Base-by-base conservation (phyloP, 805 yeast genomes). In the Starmera dryadoides region DNA sequence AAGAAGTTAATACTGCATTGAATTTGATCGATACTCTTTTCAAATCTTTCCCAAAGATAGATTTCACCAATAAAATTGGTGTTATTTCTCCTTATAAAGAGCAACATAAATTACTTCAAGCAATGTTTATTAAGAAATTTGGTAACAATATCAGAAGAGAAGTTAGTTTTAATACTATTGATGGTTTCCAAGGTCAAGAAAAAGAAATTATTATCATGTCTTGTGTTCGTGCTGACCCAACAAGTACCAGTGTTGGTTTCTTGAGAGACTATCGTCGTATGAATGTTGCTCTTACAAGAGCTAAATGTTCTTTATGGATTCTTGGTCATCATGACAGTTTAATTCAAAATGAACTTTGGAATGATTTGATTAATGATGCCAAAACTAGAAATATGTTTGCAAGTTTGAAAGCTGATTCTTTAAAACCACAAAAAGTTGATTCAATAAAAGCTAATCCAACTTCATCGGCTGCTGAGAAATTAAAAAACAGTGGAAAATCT, bases 141-240 rank as follows among this genome's bases (percentile, higher is more conserved):
- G 98, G 98, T 10, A 64, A 64, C 2, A 53, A 64, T 4, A 81
- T 91, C 26, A 58, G 72, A 16, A 69, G 74, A 23, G 80, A 75
- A 38, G 77, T 94, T 36, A 95, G 86, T 55, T 88, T 93, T 63
- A 88, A 89, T 55, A 87, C 99, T 0, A 88, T 93, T 43, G 99
- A 93, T 70, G 98, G 98, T 1, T 93, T 89, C 58, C 99, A 88
- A 65, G 97, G 96, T 46, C 98, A 93, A 60, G 99, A 93, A 56
- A 93, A 91, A 59, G 97, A 91, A 46, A 77, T 93, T 35, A 86
- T 93, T 45, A 75, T 93, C 36, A 81, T 93, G 69, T 88, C 98
- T 0, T 91, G 98, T 75, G 99, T 93, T 4, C 75, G 98, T 52
- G 96, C 98, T 1, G 82, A 79, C 35, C 67, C 73, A 12, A 74